Evolutionary conservation across 371 early-diverging fungal genomes (phyloP), one percentile per base, ranked within the genome.

Genomic region (Gilbertella persicaria): DNA sequence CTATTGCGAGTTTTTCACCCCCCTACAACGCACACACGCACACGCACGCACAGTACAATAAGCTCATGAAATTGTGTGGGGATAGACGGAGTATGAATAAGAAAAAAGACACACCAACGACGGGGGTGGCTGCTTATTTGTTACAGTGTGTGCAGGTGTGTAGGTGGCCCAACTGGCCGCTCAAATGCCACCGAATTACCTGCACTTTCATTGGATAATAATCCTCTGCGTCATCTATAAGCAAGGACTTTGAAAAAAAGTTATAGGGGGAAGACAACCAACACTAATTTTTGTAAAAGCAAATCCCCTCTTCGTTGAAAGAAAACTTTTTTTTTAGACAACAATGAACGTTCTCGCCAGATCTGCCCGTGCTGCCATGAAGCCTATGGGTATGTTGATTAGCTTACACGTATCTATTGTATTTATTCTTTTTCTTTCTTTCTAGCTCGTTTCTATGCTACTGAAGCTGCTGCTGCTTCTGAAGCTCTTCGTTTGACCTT

Each of bases 401-500:
- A 40, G 17, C 17, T 17, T 35, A 13, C 20, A 21, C 20, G 21
- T 29, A 43, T 16, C 13, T 4, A 30, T 19, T 45, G 8, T 12
- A 19, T 29, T 14, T 30, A 35, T n/a, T n/a, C 8, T 38, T 4
- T 25, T 13, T 28, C 58, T 20, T 40, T 45, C 40, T 9, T 16
- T 38, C 24, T 67, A 85, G 86, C 74, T 64, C 82, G 90, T 68
- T 71, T 70, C 64, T 92, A 90, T 60, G 92, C 92, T 50, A 82
- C 86, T 40, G 91, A 91, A 65, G 82, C 89, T 29, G 71, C 79
- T 26, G 82, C 74, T 62, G 73, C 79, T 28, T 58, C 78, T 39
- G 92, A 89, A 55, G 91, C 89, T 77, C 86, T 97, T 53, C 79
- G 85, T 53, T 78, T 97, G 69, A 95, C 87, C 80, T 92, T 97